Evolutionary conservation across 139 green algal genomes (phyloP).

Genomic region (Ettlia oleoabundans): DNA sequence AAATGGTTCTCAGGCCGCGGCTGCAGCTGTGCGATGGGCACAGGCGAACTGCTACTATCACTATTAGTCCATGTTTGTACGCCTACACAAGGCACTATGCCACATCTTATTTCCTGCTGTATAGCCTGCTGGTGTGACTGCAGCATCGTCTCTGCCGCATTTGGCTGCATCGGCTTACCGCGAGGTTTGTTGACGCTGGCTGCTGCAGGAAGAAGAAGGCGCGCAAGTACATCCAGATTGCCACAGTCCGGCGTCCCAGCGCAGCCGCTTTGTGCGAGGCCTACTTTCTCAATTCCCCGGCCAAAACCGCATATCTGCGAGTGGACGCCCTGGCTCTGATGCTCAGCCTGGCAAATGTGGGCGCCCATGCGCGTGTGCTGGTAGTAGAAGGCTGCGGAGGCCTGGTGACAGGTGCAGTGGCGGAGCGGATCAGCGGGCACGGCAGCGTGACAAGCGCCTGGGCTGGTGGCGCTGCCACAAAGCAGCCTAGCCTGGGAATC

Average conservation of each 20-base stretch:
- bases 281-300: constrained; percentile 52
- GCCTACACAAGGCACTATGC: too few species aligned
- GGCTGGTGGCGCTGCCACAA: constrained; percentile 34
- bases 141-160: too few species aligned
- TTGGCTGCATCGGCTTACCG: too few species aligned
- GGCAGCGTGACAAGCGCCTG: constrained; percentile 61
- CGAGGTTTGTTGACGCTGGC: not conserved
- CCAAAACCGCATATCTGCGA: constrained; percentile 70
- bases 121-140: too few species aligned
- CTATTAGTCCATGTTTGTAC: too few species aligned
- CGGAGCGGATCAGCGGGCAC: constrained; percentile 78
- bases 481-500: constrained; percentile 25
- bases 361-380: constrained; percentile 62
- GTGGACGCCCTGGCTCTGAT: constrained; percentile 77
- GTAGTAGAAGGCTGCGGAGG: constrained; percentile 76
- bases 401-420: constrained; percentile 72
- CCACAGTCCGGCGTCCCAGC: constrained; percentile 59
- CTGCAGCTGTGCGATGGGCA: too few species aligned
- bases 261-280: constrained; percentile 65
- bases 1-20: too few species aligned
- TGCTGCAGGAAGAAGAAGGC: constrained; percentile 59
- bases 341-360: constrained; percentile 81
- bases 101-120: too few species aligned
- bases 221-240: constrained; percentile 61
- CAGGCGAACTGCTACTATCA: too few species aligned